Evolutionary conservation across 345 rosid genomes (phyloP).

Genomic region (Salix koriyanagi): DNA sequence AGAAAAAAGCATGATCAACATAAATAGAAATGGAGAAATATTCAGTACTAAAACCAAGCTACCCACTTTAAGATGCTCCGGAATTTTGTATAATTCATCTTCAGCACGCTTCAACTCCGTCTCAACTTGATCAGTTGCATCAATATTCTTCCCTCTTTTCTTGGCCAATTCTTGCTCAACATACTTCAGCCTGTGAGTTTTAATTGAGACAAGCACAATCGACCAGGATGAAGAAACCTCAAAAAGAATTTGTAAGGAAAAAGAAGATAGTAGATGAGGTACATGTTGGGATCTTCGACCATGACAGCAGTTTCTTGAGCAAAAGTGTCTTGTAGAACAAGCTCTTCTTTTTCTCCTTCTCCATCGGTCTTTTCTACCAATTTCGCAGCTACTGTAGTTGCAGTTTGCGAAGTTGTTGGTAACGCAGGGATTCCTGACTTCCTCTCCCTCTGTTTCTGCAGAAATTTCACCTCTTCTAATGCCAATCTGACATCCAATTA

Average conservation of each 20-base stretch:
- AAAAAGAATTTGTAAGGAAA: not conserved
- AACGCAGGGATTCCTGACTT: conserved; percentile 72
- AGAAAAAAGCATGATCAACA: not conserved
- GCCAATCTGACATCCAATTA: conserved; percentile 42
- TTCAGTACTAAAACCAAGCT: not conserved
- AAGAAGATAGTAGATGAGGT: conserved; percentile 13
- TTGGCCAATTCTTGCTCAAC: conserved; percentile 89
- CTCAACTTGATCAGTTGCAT: conserved; percentile 48
- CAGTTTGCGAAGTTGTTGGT: conserved; percentile 30
- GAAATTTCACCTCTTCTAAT: conserved; percentile 88
- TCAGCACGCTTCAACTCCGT: conserved; percentile 70
- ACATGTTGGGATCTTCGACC: conserved; percentile 96
- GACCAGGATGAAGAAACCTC: not conserved
- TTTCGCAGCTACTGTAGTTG: conserved; percentile 29
- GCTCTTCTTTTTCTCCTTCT: conserved; percentile 93
- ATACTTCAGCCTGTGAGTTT: conserved; percentile 56
- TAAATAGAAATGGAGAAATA: not conserved
- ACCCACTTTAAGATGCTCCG: conserved; percentile 91
- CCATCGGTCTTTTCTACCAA: conserved; percentile 56
- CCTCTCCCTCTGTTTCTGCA: conserved; percentile 92
- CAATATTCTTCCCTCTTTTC: conserved; percentile 68
- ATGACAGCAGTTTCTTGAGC: conserved; percentile 97
- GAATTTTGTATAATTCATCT: conserved; percentile 84
- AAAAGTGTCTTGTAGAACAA: conserved; percentile 93
- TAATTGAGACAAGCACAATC: not conserved